A percentile compares a stretch with the other conserved stretches of the same genome.
These are phyloP conservation scores for Dothideomycetes sp. DNA, from an alignment of 2,329 filamentous ascomycete species.

Conservation along the genomic window DNA sequence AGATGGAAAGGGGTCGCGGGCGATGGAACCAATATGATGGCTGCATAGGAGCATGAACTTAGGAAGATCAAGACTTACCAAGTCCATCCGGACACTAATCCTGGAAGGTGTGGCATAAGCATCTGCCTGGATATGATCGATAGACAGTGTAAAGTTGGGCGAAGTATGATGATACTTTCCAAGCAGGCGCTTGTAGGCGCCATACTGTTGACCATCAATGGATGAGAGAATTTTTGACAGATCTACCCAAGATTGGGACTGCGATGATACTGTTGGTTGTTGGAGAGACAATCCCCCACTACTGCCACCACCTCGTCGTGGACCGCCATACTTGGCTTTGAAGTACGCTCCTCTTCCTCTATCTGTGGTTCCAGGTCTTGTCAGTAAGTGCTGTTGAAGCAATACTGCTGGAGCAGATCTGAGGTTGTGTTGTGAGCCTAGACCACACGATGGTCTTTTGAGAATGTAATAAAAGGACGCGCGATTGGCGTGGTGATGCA, in stretches of 20 bases:
- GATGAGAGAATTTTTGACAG: conserved; percentile 5
- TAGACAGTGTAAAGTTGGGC: conserved; percentile 21
- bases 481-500: no score
- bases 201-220: conserved; percentile 25
- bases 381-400: conserved; percentile 12
- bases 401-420: conserved; percentile 7
- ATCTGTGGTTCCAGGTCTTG: conserved; percentile 10
- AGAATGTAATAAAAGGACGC: no score
- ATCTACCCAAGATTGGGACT: conserved; percentile 1
- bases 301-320: conserved; percentile 3
- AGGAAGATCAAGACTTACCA: conserved; percentile 1
- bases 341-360: conserved; percentile 25
- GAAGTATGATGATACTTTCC: conserved; percentile 21
- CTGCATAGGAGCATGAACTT: neutral
- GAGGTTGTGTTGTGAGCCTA: conserved; percentile 11
- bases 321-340: conserved; percentile 21
- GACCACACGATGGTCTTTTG: no score
- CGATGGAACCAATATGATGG: neutral
- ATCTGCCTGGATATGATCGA: conserved; percentile 28
- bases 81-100: conserved; percentile 18
- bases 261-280: neutral
- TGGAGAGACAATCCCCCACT: neutral
- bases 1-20: neutral
- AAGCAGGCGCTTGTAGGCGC: conserved; percentile 25
- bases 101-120: conserved; percentile 27